phyloP scores from a whole-genome alignment of 768 basidiomycete genomes.

The Lentinula sp. region DNA sequence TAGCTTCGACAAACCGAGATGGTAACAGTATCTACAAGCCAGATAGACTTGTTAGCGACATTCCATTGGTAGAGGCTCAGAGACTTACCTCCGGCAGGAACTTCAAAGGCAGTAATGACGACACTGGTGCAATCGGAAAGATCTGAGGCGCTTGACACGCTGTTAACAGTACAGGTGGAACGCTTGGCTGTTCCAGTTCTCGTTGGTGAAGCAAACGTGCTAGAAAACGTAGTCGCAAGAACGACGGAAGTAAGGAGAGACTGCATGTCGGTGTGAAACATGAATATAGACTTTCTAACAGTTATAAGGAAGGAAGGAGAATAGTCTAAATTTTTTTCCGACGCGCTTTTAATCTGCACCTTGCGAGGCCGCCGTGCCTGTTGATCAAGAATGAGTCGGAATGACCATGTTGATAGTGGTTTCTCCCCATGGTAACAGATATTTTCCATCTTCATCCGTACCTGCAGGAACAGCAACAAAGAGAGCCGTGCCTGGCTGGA shows the following conservation, averaged over 20 bases:
- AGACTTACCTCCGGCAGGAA: constrained; percentile 9
- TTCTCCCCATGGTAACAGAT: no score
- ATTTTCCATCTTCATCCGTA: no score
- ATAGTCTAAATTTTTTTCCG: no score
- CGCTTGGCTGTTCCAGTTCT: constrained; percentile 13
- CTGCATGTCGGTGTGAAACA: not conserved
- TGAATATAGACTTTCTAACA: no score
- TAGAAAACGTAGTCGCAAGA: not conserved
- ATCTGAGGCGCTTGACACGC: constrained; percentile 13
- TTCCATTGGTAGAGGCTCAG: not conserved
- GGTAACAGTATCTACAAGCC: not conserved
- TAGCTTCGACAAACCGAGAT: not conserved
- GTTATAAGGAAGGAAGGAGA: no score
- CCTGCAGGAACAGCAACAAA: no score
- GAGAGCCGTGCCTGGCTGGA: no score
- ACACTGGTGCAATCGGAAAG: constrained; percentile 14
- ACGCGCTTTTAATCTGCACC: no score
- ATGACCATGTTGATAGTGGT: no score
- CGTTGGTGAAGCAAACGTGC: not conserved
- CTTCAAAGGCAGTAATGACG: constrained; percentile 14
- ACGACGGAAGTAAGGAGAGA: not conserved
- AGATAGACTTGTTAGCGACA: not conserved
- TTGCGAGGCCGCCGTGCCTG: no score
- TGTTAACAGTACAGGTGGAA: constrained; percentile 16
- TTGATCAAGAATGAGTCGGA: no score